Percentiles rank a stretch among this genome's conserved stretches.
Evolutionary conservation across 1,284 basidiomycete species (phyloP).

Genomic region (Sporisorium sorghi): DNA sequence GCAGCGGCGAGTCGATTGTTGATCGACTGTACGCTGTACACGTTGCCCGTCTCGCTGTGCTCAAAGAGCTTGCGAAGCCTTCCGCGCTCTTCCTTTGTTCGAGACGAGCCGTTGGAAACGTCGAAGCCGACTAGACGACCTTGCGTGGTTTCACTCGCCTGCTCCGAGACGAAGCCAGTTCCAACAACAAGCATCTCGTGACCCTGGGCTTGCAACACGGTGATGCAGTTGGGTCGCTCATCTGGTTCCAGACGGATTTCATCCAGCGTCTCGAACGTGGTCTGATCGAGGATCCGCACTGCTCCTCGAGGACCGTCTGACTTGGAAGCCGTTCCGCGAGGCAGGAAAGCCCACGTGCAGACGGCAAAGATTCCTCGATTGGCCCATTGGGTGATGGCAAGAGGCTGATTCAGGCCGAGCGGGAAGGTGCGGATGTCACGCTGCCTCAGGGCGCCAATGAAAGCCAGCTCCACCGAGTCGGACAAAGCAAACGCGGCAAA

Average conservation of each 20-base stretch:
- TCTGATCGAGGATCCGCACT: constrained; percentile 30
- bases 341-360: constrained; percentile 48
- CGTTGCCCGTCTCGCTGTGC: constrained; percentile 57
- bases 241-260: constrained; percentile 44
- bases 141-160: constrained; percentile 39
- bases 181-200: constrained; percentile 55
- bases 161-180: constrained; percentile 50
- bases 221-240: constrained; percentile 62
- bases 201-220: constrained; percentile 22
- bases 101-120: constrained; percentile 26
- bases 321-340: constrained; percentile 35
- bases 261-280: constrained; percentile 30
- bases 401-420: constrained; percentile 68
- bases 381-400: constrained; percentile 61
- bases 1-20: constrained; percentile 50
- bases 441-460: constrained; percentile 61
- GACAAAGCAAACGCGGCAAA: constrained; percentile 52
- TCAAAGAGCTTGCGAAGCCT: constrained; percentile 40
- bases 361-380: constrained; percentile 38
- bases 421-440: constrained; percentile 67
- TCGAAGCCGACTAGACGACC: constrained; percentile 57
- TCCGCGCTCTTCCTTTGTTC: constrained; percentile 33
- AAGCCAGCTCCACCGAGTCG: constrained; percentile 52
- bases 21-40: constrained; percentile 55
- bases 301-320: constrained; percentile 23